Percentiles rank a stretch among this genome's conserved stretches.
These are phyloP conservation scores for Boletales sp. DNA, from an alignment of 768 basidiomycete genomes.

Conservation along the genomic window DNA sequence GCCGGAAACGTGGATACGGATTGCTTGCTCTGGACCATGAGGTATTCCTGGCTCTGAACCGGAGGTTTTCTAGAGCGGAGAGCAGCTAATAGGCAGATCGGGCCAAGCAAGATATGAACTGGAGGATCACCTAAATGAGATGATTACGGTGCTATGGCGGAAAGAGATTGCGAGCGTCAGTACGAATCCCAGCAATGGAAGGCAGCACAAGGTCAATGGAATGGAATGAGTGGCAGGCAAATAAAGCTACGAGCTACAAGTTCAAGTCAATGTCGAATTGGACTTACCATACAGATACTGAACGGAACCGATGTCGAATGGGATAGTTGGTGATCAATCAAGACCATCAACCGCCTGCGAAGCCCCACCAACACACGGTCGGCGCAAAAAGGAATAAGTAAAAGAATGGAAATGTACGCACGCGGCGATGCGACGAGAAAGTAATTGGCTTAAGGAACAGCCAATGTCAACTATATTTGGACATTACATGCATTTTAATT, in stretches of 20 bases:
- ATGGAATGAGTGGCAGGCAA: slow-evolving; percentile 24
- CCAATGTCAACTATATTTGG: slow-evolving; percentile 1
- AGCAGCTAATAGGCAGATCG: slow-evolving; percentile 14
- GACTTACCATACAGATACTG: slow-evolving; percentile 25
- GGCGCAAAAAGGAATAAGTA: slow-evolving; percentile 3
- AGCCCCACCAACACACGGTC: slow-evolving; percentile 2
- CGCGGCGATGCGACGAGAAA: slow-evolving; percentile 4
- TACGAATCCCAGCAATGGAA: slow-evolving; percentile 8
- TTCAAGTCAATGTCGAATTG: too few species aligned
- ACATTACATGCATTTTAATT: slow-evolving; percentile 7
- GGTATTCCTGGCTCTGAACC: slow-evolving; percentile 19
- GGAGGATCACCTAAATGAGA: slow-evolving; percentile 27
- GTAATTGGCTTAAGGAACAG: not conserved
- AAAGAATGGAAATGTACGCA: slow-evolving; percentile 13
- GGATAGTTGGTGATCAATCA: slow-evolving; percentile 19
- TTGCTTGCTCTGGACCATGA: slow-evolving; percentile 35
- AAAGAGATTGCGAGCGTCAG: slow-evolving; percentile 15
- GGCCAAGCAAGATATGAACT: slow-evolving; percentile 23
- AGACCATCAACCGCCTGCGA: slow-evolving; percentile 22
- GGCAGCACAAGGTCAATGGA: slow-evolving; percentile 6
- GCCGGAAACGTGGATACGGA: slow-evolving; percentile 37
- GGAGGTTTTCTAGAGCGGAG: slow-evolving; percentile 16
- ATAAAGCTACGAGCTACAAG: slow-evolving; percentile 1
- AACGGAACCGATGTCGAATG: slow-evolving; percentile 7
- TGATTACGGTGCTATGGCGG: slow-evolving; percentile 27